phyloP scores from a whole-genome alignment of 805 yeast genomes.

The Wickerhamomyces bovis region DNA sequence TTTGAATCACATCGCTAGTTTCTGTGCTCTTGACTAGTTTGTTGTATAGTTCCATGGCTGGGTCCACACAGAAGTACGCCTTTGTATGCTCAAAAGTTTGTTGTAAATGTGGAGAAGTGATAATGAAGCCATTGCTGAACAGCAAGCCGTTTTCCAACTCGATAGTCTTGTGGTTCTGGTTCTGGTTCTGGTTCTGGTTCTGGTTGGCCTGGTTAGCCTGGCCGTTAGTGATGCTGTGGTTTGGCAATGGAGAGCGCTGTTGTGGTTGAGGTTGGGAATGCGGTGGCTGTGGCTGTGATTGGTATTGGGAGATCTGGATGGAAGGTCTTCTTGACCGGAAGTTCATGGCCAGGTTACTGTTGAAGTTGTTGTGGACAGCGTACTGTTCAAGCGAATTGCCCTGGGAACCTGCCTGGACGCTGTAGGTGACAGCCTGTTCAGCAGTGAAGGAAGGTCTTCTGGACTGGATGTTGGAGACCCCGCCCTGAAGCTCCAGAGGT shows the following conservation, averaged over 20 bases:
- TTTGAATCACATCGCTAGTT: conserved; percentile 26
- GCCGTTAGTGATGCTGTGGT: background rate
- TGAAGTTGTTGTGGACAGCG: conserved; percentile 12
- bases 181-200: background rate
- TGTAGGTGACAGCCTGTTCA: conserved; percentile 25
- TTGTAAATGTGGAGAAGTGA: conserved; percentile 54
- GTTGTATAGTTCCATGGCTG: conserved; percentile 34
- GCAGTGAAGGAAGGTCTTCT: conserved; percentile 75
- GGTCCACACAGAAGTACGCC: conserved; percentile 48
- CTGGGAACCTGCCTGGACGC: conserved; percentile 5
- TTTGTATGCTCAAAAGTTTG: conserved; percentile 40
- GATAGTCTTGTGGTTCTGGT: conserved; percentile 4
- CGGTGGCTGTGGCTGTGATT: conserved; percentile 11
- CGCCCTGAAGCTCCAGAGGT: conserved; percentile 60
- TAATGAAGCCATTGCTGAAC: conserved; percentile 47
- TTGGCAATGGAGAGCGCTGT: conserved; percentile 1
- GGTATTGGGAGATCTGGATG: conserved; percentile 14
- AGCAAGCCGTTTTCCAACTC: conserved; percentile 59
- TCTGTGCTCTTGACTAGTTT: conserved; percentile 27
- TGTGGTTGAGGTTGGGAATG: conserved; percentile 10
- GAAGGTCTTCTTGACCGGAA: conserved; percentile 23
- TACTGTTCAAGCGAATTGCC: conserved; percentile 9
- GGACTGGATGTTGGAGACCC: conserved; percentile 52
- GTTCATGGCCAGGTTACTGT: conserved; percentile 11
- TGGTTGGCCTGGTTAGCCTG: background rate